phyloP scores from a whole-genome alignment of 352 stramenopile species.

The Nothophytophthora sp. region DNA sequence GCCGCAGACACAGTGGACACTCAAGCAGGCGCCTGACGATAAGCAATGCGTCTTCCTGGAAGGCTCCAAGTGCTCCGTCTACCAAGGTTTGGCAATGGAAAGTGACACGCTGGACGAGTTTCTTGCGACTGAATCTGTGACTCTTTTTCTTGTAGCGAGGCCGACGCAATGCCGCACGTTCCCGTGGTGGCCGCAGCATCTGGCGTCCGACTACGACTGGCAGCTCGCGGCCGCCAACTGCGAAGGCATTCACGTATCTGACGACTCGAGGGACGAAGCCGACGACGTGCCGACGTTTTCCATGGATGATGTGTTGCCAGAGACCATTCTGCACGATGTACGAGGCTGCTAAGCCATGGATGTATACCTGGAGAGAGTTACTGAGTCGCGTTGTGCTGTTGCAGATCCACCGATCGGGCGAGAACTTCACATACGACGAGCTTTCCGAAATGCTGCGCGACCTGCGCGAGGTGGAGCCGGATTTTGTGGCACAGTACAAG shows the following conservation, averaged over 20 bases:
- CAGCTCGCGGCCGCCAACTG: constrained; percentile 55
- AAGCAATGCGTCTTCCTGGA: constrained; percentile 66
- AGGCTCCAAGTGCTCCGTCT: constrained; percentile 69
- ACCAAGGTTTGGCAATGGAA: constrained; percentile 34
- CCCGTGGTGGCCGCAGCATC: constrained; percentile 79
- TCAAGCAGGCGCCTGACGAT: constrained; percentile 57
- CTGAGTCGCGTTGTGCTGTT: constrained; percentile 1
- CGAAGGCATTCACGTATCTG: constrained; percentile 51
- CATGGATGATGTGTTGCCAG: constrained; percentile 56
- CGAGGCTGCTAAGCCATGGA: too few relatives aligned
- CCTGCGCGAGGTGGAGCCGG: constrained; percentile 54
- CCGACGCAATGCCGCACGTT: constrained; percentile 84
- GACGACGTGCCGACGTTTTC: constrained; percentile 15
- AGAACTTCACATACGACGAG: constrained; percentile 77
- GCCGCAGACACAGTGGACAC: constrained; percentile 30
- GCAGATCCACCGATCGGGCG: constrained; percentile 73
- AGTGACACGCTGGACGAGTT: not conserved
- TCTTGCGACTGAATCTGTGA: too few relatives aligned
- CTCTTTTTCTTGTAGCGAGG: constrained; percentile 32
- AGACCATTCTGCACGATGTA: constrained; percentile 74
- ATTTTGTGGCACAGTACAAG: constrained; percentile 60
- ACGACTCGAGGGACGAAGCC: not conserved
- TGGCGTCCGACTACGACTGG: constrained; percentile 85
- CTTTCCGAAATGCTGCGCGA: constrained; percentile 58
- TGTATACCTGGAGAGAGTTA: too few relatives aligned